Evolutionary conservation across 2,329 filamentous ascomycete species (phyloP).

Genomic region (Ceratocystis eucalypticola): DNA sequence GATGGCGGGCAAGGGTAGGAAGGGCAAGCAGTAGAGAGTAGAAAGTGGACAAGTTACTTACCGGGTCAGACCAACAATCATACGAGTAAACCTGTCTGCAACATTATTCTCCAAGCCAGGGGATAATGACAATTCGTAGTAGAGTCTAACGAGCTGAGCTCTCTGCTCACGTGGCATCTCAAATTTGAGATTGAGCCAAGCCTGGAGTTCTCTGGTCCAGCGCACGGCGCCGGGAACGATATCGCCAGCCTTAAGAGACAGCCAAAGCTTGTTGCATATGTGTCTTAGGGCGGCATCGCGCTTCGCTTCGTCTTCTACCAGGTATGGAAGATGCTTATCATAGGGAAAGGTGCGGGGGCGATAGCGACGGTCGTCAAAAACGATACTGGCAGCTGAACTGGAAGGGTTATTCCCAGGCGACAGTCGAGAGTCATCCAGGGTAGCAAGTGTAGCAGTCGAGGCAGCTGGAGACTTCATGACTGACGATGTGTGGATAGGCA

Average conservation of each 20-base stretch:
- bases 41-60: slow-evolving; percentile 32
- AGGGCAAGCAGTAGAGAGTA: not conserved
- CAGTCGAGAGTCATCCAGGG: not conserved
- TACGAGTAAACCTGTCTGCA: slow-evolving; percentile 83
- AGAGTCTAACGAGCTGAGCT: slow-evolving; percentile 73
- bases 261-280: slow-evolving; percentile 87
- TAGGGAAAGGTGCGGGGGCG: slow-evolving; percentile 89
- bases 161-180: slow-evolving; percentile 79
- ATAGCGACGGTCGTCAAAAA: slow-evolving; percentile 36
- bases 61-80: slow-evolving; percentile 95
- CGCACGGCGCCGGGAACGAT: slow-evolving; percentile 88
- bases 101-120: slow-evolving; percentile 73
- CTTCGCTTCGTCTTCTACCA: slow-evolving; percentile 65
- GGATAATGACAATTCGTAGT: slow-evolving; percentile 84
- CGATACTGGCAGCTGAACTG: slow-evolving; percentile 1
- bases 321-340: slow-evolving; percentile 77
- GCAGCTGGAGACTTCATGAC: not conserved
- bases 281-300: slow-evolving; percentile 68
- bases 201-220: slow-evolving; percentile 91
- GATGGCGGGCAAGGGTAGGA: not conserved
- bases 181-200: slow-evolving; percentile 94
- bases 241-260: slow-evolving; percentile 81
- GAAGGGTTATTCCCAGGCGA: not conserved
- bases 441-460: not conserved
- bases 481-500: slow-evolving; percentile 1